Conservation (phyloP, 1,284 basidiomycete species). For the Ustilago vetiveriae region DNA sequence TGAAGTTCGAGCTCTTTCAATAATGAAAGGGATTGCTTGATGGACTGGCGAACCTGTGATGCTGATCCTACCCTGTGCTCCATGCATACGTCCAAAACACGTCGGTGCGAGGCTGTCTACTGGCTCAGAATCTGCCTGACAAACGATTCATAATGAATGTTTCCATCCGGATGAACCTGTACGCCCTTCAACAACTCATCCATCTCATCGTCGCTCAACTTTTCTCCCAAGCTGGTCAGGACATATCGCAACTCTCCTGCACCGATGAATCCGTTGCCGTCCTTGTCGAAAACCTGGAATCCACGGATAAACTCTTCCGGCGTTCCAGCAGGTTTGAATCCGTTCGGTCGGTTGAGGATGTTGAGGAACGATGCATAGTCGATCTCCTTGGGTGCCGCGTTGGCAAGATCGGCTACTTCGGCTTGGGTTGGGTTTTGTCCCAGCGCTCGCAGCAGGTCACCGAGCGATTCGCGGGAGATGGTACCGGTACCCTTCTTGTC, state of each 20-base stretch:
- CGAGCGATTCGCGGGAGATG: slow-evolving; percentile 86
- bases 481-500: slow-evolving; percentile 94
- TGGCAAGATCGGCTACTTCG: slow-evolving; percentile 86
- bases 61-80: too few species aligned
- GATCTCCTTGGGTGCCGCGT: slow-evolving; percentile 79
- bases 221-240: slow-evolving; percentile 93
- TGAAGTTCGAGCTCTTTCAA: too few species aligned
- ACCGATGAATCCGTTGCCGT: slow-evolving; percentile 94
- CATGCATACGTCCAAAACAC: too few species aligned
- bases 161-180: slow-evolving; percentile 89
- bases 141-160: slow-evolving; percentile 96
- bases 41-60: too few species aligned
- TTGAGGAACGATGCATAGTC: slow-evolving; percentile 76
- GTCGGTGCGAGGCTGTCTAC: too few species aligned
- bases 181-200: slow-evolving; percentile 97
- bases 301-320: slow-evolving; percentile 96
- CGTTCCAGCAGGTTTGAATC: slow-evolving; percentile 82
- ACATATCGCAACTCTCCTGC: slow-evolving; percentile 92
- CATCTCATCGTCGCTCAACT: slow-evolving; percentile 96
- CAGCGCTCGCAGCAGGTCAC: slow-evolving; percentile 92
- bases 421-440: slow-evolving; percentile 99
- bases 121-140: slow-evolving; percentile 82
- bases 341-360: slow-evolving; percentile 92
- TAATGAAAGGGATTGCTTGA: too few species aligned
- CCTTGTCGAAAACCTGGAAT: slow-evolving; percentile 99